phyloP scores from a whole-genome alignment of 495 filamentous ascomycete genomes.

The Glutinoglossum americanum region DNA sequence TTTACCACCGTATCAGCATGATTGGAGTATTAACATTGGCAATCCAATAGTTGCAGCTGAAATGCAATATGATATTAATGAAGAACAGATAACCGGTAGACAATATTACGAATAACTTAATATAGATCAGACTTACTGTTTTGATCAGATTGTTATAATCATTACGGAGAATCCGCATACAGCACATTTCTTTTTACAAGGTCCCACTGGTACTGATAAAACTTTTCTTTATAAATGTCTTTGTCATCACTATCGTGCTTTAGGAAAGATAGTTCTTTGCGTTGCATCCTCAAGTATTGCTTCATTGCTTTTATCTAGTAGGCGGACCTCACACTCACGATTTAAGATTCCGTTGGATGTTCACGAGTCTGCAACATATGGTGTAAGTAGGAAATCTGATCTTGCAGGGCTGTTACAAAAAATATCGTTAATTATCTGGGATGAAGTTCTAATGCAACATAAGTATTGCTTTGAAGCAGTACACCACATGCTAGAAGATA shows the following conservation, averaged over 20 bases:
- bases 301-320: slow-evolving; percentile 4
- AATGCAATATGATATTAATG: neutral
- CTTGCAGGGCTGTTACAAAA: neutral
- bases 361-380: slow-evolving; percentile 3
- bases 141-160: neutral
- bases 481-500: too few relatives aligned
- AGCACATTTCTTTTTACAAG: too few relatives aligned
- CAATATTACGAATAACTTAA: neutral
- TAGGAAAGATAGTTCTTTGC: too few relatives aligned
- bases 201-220: slow-evolving; percentile 8
- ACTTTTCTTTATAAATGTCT: slow-evolving; percentile 9
- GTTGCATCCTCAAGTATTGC: slow-evolving; percentile 8
- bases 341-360: slow-evolving; percentile 9
- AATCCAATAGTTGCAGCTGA: neutral
- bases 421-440: too few relatives aligned
- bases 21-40: neutral
- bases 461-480: too few relatives aligned
- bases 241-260: too few relatives aligned
- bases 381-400: slow-evolving; percentile 2
- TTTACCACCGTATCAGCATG: neutral
- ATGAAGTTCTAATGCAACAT: too few relatives aligned
- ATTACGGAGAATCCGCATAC: neutral
- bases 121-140: neutral
- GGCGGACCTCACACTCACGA: slow-evolving; percentile 2
- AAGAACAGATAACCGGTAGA: too few relatives aligned